These are phyloP conservation scores for Zymoseptoria pseudotritici DNA, from an alignment of 2,329 filamentous ascomycete species.

Conservation along the genomic window DNA sequence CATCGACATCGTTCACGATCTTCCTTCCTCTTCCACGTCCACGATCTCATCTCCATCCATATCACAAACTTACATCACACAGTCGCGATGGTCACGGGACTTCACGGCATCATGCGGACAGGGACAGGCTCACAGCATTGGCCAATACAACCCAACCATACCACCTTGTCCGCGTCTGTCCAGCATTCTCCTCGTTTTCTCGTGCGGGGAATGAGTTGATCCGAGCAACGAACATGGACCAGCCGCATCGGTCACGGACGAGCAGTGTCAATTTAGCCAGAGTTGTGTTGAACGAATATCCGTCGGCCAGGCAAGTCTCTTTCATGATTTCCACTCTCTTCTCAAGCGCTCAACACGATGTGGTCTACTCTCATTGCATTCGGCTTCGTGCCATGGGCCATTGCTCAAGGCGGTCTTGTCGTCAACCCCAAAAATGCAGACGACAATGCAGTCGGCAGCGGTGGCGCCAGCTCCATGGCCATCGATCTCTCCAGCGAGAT, in stretches of 20 bases:
- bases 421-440: slow-evolving; percentile 26
- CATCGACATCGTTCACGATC: not conserved
- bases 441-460: slow-evolving; percentile 9
- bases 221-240: not conserved
- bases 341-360: not conserved
- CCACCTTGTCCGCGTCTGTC: not conserved
- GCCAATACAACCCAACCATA: not conserved
- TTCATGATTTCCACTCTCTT: not conserved
- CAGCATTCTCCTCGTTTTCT: not conserved
- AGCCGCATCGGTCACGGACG: not conserved
- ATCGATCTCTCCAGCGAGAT: slow-evolving; percentile 23
- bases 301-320: not conserved
- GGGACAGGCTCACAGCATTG: no score
- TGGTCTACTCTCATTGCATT: slow-evolving; percentile 1
- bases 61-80: no score
- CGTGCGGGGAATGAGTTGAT: slow-evolving; percentile 2
- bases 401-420: slow-evolving; percentile 21
- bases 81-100: no score
- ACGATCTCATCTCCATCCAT: no score
- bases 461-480: slow-evolving; percentile 13
- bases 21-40: no score
- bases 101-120: no score
- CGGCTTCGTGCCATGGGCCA: slow-evolving; percentile 8
- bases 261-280: slow-evolving; percentile 2
- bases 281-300: not conserved